Evolutionary conservation across 805 yeast species (phyloP), one percentile per base, ranked within the genome.

Genomic region (Metschnikowia bowlesiae): DNA sequence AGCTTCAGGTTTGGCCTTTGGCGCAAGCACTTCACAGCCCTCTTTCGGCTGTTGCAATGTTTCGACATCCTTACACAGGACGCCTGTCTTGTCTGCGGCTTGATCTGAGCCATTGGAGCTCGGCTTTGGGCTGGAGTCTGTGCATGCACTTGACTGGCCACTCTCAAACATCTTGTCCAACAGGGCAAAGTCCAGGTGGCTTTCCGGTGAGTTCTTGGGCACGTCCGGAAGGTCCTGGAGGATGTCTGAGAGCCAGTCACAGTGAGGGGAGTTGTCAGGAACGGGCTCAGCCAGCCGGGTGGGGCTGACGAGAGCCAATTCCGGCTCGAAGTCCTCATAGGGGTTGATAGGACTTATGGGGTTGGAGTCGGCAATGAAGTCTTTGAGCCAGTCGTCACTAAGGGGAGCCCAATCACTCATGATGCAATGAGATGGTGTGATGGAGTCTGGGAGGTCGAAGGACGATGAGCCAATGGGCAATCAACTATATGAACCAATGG

Each of bases 371-470:
- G 46, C 46, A 16, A 44, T 44, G 33, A 44, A 26, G n/a, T 44
- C 46, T 10, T 35, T 44, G 40, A 44, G 39, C 46, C 46, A 44
- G 26, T 44, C 39, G 26, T 44, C 46, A 13, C 35, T 34, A 29
- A 44, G 46, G 11, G 46, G 45, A 8, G 43, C 43, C 43, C 33
- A 39, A 14, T 39, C 43, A 39, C 34, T 39, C 43, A 39, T 39
- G 32, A 10, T 32, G 34, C 6, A 6, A 9, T 32, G 13, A 10
- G 33, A 3, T 7, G 9, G 11, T 30, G 32, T 30, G 32, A 10
- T 5, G 32, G 1, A 30, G 10, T 10, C 8, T 8, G 8, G 32
- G 32, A 30, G 8, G 32, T 8, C 10, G 32, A 30, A 1, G 32
- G 32, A 30, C 10, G 32, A 30, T 10, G 32, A 30, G 8, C 8